Evolutionary conservation across 2,329 filamentous ascomycete species (phyloP), one percentile per base, ranked within the genome.

Genomic region (Trichoderma brevicompactum): DNA sequence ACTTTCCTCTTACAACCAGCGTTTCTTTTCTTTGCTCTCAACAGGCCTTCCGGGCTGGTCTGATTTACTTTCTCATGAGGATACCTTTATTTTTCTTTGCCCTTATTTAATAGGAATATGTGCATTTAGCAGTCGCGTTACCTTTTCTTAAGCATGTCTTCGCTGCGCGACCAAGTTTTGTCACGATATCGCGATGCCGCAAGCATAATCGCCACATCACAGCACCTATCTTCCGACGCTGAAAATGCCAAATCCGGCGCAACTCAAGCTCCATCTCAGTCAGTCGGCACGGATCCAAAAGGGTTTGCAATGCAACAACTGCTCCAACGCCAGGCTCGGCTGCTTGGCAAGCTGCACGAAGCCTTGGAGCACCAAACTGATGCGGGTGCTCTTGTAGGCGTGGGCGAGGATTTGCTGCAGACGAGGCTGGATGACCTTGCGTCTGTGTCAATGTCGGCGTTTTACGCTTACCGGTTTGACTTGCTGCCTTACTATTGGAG

Each of bases 381-480:
- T 23, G 17, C 10, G 7, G 7, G 4, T 2, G 36, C 13, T 38
- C 12, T 6, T 23, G 44, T 7, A 9, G 44, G 12, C 2, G 63
- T 69, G 38, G 55, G 72, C 34, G 62, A 68, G 36, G 50, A 63
- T 0, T 73, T 82, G 0, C 65, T 82, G 2, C 66, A 71, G 43
- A 78, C 73, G 65, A 78, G 86, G 53, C 74, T 87, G n/a, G 76
- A 84, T 41, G 85, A 90, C 65, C 75, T 90, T 15, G 76, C 87
- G 5, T 79, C 81, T 7, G 76, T 90, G 13, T 85, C 89, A 0
- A 87, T 87, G 64, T 79, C 85, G 48, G 89, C 87, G 69, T 85
- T 94, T 67, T 90, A 94, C 70, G 83, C 88, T 4, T 92, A 86
- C 67, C 83, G 87, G 1, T 93, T 87, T 74, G 85, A 84, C 67